A percentile compares a stretch with the other conserved stretches of the same genome.
phyloP scores from a whole-genome alignment of 2,329 filamentous ascomycete species.

The Gyromitra esculenta region DNA sequence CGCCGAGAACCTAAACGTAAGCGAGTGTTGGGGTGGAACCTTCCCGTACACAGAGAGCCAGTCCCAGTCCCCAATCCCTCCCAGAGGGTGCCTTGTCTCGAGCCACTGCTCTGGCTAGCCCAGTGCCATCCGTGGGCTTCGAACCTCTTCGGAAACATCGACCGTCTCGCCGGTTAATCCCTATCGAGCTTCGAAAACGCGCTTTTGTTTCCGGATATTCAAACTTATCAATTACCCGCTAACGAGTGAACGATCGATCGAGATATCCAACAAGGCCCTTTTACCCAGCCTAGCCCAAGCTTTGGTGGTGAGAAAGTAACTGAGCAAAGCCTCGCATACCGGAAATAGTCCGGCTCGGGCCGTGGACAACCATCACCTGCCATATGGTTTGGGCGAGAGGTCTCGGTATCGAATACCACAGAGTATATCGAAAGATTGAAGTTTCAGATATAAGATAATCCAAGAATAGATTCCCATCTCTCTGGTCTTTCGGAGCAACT shows the following conservation, averaged over 20 bases:
- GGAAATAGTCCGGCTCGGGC: slow-evolving; percentile 39
- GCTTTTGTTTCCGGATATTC: slow-evolving; percentile 46
- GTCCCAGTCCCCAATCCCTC: slow-evolving; percentile 3
- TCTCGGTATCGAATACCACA: slow-evolving; percentile 41
- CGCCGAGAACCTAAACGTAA: slow-evolving; percentile 39
- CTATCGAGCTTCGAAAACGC: slow-evolving; percentile 36
- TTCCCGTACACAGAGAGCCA: slow-evolving; percentile 24
- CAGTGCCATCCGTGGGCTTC: slow-evolving; percentile 15
- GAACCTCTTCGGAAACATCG: slow-evolving; percentile 46
- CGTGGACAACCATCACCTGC: slow-evolving; percentile 26
- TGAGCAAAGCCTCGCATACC: slow-evolving; percentile 38
- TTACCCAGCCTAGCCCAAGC: slow-evolving; percentile 37
- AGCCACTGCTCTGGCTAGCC: slow-evolving; percentile 19
- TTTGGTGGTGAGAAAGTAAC: slow-evolving; percentile 24
- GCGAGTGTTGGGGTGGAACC: slow-evolving; percentile 43
- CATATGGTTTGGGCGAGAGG: slow-evolving; percentile 18
- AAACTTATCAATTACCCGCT: slow-evolving; percentile 47
- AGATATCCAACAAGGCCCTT: slow-evolving; percentile 32
- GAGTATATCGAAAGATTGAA: slow-evolving; percentile 42
- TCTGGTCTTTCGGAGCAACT: slow-evolving; percentile 23
- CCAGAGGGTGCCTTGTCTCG: slow-evolving; percentile 26
- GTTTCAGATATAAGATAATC: slow-evolving; percentile 32
- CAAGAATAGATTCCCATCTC: slow-evolving; percentile 24
- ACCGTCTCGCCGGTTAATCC: slow-evolving; percentile 51
- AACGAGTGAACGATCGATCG: slow-evolving; percentile 46